Base-by-base conservation (phyloP, 805 yeast species). In the Lipomyces sp. region DNA sequence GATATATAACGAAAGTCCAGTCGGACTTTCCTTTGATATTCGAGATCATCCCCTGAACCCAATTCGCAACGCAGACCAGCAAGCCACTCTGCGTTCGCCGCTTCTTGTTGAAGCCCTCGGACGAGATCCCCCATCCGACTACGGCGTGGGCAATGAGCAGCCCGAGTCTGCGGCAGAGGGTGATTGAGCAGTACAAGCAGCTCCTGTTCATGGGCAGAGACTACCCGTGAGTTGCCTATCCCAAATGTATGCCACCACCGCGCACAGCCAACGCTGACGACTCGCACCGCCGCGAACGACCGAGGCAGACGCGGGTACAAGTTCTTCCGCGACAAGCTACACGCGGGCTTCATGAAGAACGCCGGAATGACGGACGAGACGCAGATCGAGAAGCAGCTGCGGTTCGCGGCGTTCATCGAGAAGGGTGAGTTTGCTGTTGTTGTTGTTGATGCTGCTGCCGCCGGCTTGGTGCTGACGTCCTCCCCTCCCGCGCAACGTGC, bases 201-300 rank as follows among this genome's bases (percentile, higher is more conserved):
- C 63, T 70, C 33, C 58, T 69, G 6, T 70, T 65, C 47, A 56
- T 70, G 66, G 72, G 71, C 16, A 58, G 61, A 24, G 71, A 68
- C 33, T 70, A 69, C 46, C 74, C 74, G 61, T 64, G 57, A 32
- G 67, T 59, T 18, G 26, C 13, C 11, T 11, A 18, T 43, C 2
- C 35, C 31, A 19, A 14, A n/a, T 16, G 13, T 7, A 11, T 4
- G 11, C 23, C 16, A 13, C 29, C 29, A 10, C 29, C 29, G 10
- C 10, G 29, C 10, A 26, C 6, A 6, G 29, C 10, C 29, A 10
- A 26, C 29, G 10, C 10, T 26, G 29, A 7, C 10, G 29, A 10
- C 6, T 26, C 29, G 29, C 6, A 26, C 29, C 10, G 29, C 29
- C 29, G 29, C 10, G 10, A 6, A 6, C 10, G 29, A 6, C 10